These are phyloP conservation scores for Meyerozyma sp. DNA, from an alignment of 1,139 yeast genomes.

Conservation along the genomic window DNA sequence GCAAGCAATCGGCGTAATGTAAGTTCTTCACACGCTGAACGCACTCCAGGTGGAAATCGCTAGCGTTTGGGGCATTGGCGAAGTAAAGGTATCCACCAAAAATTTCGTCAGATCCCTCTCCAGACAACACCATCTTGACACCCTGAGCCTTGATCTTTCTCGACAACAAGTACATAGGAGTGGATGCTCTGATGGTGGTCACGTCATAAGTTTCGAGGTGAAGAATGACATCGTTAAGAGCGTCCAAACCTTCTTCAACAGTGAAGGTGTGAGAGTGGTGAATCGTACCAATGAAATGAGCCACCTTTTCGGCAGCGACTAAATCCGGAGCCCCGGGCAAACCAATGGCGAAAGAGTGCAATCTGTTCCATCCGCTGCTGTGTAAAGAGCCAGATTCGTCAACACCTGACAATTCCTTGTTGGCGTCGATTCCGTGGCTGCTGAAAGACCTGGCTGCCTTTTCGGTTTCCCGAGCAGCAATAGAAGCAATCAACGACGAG, in stretches of 20 bases:
- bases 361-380: slow-evolving; percentile 72
- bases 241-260: slow-evolving; percentile 92
- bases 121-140: slow-evolving; percentile 97
- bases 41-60: slow-evolving; percentile 92
- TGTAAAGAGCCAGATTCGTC: slow-evolving; percentile 83
- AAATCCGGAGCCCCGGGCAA: slow-evolving; percentile 97
- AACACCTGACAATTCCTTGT: slow-evolving; percentile 78
- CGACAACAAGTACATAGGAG: slow-evolving; percentile 95
- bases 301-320: slow-evolving; percentile 94
- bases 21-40: slow-evolving; percentile 95
- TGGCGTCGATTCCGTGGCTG: slow-evolving; percentile 43
- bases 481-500: slow-evolving; percentile 91
- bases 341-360: slow-evolving; percentile 96
- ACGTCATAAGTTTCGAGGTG: slow-evolving; percentile 98
- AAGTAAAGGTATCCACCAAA: slow-evolving; percentile 98
- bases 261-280: slow-evolving; percentile 99
- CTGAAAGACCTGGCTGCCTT: slow-evolving; percentile 59
- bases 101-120: slow-evolving; percentile 98
- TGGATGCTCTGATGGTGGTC: slow-evolving; percentile 97
- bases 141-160: slow-evolving; percentile 99
- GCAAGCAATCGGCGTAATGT: slow-evolving; percentile 93
- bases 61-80: slow-evolving; percentile 90
- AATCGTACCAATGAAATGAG: slow-evolving; percentile 87
- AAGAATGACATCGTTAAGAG: slow-evolving; percentile 87
- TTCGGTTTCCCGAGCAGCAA: slow-evolving; percentile 93